Base-by-base conservation (phyloP, 2,329 filamentous ascomycete species). In the Neonectria magnoliae region DNA sequence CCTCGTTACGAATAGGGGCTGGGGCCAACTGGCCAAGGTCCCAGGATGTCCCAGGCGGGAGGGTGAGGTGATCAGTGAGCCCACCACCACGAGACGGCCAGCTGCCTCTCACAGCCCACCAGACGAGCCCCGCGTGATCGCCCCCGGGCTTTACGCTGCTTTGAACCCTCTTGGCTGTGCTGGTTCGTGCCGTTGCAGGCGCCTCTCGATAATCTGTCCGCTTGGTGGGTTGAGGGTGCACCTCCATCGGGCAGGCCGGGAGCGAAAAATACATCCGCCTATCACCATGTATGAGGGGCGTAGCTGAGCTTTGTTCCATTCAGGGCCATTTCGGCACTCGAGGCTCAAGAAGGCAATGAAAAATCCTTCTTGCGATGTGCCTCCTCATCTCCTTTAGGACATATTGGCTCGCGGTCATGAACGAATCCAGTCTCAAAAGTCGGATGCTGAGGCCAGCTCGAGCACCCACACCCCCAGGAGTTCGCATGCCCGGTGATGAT, bases 11-110 rank as follows among this genome's bases (percentile, higher is more conserved):
- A 68, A 73, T 71, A 73, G 68, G 71, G 71, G 71, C 54, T 67
- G 53, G 50, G 64, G 22, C 53, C 38, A 50, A 57, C 27, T 10
- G 16, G 18, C 22, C 50, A 52, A 62, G 56, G 51, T 44, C 60
- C 47, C 16, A 66, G 57, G 45, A 44, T 62, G 33, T 45, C 57
- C 60, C 42, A 55, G 51, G 27, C 45, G 27, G 63, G 70, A 60
- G 64, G 70, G 71, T 73, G 71, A 73, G 68, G 65, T 70, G 71
- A 73, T 73, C 61, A 50, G 47, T 69, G 62, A 73, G 68, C 64
- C 70, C 67, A 74, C 68, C 63, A 73, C 65, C 58, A 73, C 60
- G 44, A 65, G 47, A 55, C 50, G 36, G 63, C 62, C 71, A 66
- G 68, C 48, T 66, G 57, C 63, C 60, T 65, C 59, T 59, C 62